These are phyloP conservation scores for Epichloe sylvatica DNA, from an alignment of 2,329 filamentous ascomycete genomes.

Conservation along the genomic window DNA sequence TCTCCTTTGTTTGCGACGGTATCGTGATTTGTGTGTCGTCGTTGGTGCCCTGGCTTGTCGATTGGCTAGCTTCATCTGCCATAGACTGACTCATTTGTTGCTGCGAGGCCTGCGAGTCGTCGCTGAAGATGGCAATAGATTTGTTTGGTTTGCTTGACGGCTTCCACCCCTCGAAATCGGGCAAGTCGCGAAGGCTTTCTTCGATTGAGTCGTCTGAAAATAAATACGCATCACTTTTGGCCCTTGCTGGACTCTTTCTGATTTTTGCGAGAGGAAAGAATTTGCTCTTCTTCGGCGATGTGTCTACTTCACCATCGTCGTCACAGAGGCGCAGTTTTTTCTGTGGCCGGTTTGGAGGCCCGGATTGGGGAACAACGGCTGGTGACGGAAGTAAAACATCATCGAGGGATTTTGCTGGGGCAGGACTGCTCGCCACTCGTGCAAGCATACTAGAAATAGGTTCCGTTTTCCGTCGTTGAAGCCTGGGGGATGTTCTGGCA, in stretches of 20 bases:
- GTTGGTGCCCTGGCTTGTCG: background rate
- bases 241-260: slow-evolving; percentile 13
- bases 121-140: slow-evolving; percentile 31
- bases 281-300: slow-evolving; percentile 33
- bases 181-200: slow-evolving; percentile 36
- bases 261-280: slow-evolving; percentile 32
- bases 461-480: slow-evolving; percentile 38
- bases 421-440: slow-evolving; percentile 11
- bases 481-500: slow-evolving; percentile 24
- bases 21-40: background rate
- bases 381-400: slow-evolving; percentile 6
- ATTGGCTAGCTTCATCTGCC: slow-evolving; percentile 3
- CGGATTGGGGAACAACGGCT: slow-evolving; percentile 8
- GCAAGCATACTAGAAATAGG: slow-evolving; percentile 32
- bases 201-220: slow-evolving; percentile 46
- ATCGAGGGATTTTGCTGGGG: slow-evolving; percentile 7
- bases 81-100: slow-evolving; percentile 9
- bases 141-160: slow-evolving; percentile 21
- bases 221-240: slow-evolving; percentile 28
- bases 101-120: slow-evolving; percentile 17
- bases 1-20: background rate
- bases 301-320: slow-evolving; percentile 22
- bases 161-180: slow-evolving; percentile 38
- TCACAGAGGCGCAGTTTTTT: slow-evolving; percentile 47
- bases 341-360: slow-evolving; percentile 26